Conservation (phyloP, 225 moss, liverwort and hornwort species). For the Marchantia paleacea region DNA sequence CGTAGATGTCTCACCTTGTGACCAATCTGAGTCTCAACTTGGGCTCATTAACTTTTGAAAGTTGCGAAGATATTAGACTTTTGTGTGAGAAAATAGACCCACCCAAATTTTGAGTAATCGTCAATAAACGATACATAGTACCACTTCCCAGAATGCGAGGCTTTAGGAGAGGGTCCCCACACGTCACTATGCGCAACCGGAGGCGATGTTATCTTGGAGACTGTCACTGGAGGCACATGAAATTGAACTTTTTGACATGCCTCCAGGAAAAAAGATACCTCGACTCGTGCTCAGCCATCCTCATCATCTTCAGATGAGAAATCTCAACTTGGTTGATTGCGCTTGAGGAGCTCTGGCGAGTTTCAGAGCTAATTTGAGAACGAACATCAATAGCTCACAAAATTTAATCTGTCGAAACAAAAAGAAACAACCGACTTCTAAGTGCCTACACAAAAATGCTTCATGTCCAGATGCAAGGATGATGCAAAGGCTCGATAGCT, state of each 20-base stretch:
- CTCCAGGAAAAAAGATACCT: too few relatives aligned
- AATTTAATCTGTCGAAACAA: slow-evolving; percentile 26
- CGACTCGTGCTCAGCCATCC: slow-evolving; percentile 5
- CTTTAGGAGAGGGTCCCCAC: too few relatives aligned
- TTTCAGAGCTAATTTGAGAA: slow-evolving; percentile 26
- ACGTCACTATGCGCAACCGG: too few relatives aligned
- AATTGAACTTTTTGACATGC: background rate
- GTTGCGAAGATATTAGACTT: too few relatives aligned
- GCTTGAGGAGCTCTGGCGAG: slow-evolving; percentile 26
- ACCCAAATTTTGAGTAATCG: too few relatives aligned
- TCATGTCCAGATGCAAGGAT: background rate
- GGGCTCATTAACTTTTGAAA: too few relatives aligned
- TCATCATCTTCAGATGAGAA: slow-evolving; percentile 17
- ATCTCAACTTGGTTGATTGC: slow-evolving; percentile 22
- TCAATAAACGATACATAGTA: too few relatives aligned
- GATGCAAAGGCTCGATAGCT: too few relatives aligned
- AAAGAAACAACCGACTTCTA: slow-evolving; percentile 20
- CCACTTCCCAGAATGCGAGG: too few relatives aligned
- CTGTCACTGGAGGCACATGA: background rate
- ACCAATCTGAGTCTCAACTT: too few relatives aligned
- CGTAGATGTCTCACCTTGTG: too few relatives aligned
- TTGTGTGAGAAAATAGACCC: too few relatives aligned
- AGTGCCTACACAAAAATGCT: background rate
- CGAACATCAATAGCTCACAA: background rate
- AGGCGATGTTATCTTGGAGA: background rate